Percentiles rank a stretch among this genome's conserved stretches.
phyloP scores from a whole-genome alignment of 208 protist species.

The Leishmania guyanensis region DNA sequence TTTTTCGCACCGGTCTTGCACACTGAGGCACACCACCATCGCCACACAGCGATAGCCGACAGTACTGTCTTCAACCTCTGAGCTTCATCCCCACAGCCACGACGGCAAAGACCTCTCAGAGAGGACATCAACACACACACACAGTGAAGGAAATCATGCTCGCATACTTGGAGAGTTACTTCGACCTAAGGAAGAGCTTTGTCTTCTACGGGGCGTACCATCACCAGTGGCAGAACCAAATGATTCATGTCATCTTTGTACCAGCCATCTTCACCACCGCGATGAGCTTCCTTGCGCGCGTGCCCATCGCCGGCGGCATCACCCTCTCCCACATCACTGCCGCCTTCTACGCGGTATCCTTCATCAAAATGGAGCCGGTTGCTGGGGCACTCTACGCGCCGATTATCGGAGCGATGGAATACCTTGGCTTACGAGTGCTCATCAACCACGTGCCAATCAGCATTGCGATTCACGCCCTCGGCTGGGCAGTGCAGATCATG shows the following conservation, averaged over 20 bases:
- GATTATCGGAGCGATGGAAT: constrained; percentile 47
- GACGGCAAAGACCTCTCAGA: background rate
- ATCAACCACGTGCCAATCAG: constrained; percentile 28
- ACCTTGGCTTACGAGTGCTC: constrained; percentile 33
- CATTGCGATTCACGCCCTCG: constrained; percentile 45
- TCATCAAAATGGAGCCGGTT: constrained; percentile 65
- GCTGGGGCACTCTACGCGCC: constrained; percentile 57
- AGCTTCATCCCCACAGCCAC: background rate
- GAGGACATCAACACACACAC: background rate
- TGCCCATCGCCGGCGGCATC: constrained; percentile 37
- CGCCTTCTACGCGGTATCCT: constrained; percentile 51
- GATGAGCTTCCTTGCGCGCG: constrained; percentile 44
- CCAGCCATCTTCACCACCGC: constrained; percentile 73
- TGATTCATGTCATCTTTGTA: constrained; percentile 80
- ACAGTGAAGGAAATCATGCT: constrained; percentile 14
- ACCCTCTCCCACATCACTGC: constrained; percentile 52
- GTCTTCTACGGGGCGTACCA: constrained; percentile 80
- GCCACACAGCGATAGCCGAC: background rate
- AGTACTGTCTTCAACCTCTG: background rate
- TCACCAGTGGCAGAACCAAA: constrained; percentile 60
- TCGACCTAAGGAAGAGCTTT: constrained; percentile 65
- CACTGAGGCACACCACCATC: background rate
- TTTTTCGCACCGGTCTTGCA: background rate
- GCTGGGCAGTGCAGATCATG: constrained; percentile 67
- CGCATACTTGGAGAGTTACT: constrained; percentile 57